These are phyloP conservation scores for Sphaerobolus stellatus DNA, from an alignment of 1,284 basidiomycete species.

Conservation along the genomic window DNA sequence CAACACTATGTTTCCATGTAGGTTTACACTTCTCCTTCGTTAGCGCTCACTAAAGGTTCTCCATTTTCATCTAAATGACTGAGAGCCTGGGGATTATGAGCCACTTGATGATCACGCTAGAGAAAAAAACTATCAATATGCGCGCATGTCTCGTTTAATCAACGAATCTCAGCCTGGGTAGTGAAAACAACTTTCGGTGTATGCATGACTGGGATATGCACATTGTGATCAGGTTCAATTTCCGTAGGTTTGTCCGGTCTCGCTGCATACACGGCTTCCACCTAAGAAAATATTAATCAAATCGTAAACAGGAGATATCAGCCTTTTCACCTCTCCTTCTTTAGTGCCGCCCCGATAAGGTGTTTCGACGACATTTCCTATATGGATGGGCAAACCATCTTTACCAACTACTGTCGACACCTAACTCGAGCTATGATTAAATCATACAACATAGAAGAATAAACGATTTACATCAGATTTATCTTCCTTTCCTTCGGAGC, in stretches of 20 bases:
- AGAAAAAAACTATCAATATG: not conserved
- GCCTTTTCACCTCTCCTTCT: not conserved
- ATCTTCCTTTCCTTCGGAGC: too few species aligned
- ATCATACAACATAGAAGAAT: too few species aligned
- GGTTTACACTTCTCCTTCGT: too few species aligned
- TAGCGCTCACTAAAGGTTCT: too few species aligned
- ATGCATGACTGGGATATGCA: not conserved
- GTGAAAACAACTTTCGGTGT: not conserved
- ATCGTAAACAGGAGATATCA: not conserved
- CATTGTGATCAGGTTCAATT: not conserved
- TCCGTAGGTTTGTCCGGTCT: not conserved
- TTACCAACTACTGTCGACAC: not conserved
- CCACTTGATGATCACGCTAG: not conserved
- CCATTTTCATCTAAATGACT: not conserved
- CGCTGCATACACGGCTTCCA: not conserved
- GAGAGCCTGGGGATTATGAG: constrained; percentile 2
- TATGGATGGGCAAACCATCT: not conserved
- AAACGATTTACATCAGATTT: too few species aligned
- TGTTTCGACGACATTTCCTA: not conserved
- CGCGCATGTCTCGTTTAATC: not conserved
- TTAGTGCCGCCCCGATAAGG: not conserved
- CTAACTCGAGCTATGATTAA: too few species aligned
- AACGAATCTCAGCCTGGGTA: not conserved
- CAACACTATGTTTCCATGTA: too few species aligned
- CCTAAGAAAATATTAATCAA: not conserved